Evolutionary conservation across 768 basidiomycete species (phyloP).

Genomic region (Boletus pseudopeckii): DNA sequence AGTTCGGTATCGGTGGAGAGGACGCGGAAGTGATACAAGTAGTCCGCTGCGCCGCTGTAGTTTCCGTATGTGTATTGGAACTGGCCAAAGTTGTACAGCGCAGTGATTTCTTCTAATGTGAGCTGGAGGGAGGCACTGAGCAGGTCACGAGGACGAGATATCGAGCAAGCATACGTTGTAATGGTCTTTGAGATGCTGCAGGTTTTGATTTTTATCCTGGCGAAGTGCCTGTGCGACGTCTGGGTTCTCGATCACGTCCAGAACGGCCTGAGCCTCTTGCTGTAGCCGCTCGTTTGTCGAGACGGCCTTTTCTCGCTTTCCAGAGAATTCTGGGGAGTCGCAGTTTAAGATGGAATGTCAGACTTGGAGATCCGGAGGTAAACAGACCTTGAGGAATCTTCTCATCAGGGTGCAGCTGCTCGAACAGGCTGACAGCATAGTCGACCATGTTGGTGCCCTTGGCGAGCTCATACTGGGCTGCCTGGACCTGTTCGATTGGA

Average conservation of each 20-base stretch:
- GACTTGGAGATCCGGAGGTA: not conserved
- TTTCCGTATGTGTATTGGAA: slow-evolving; percentile 99
- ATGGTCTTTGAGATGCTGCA: slow-evolving; percentile 91
- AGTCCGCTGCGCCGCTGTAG: slow-evolving; percentile 95
- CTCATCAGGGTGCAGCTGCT: slow-evolving; percentile 72
- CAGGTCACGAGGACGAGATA: not conserved
- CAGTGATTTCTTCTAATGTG: slow-evolving; percentile 91
- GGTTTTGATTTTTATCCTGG: slow-evolving; percentile 95
- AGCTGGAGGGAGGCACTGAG: slow-evolving; percentile 49
- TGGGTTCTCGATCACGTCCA: slow-evolving; percentile 95
- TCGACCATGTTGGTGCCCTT: slow-evolving; percentile 99
- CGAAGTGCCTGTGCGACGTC: slow-evolving; percentile 92
- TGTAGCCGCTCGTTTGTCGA: slow-evolving; percentile 81
- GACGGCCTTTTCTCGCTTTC: slow-evolving; percentile 78
- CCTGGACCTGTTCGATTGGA: slow-evolving; percentile 71
- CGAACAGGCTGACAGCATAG: slow-evolving; percentile 79
- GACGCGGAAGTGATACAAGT: slow-evolving; percentile 97
- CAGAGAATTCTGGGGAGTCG: slow-evolving; percentile 65
- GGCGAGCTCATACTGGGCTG: slow-evolving; percentile 95
- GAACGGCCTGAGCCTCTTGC: slow-evolving; percentile 86
- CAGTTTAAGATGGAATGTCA: not conserved
- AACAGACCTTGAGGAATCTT: slow-evolving; percentile 63
- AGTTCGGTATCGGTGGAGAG: slow-evolving; percentile 92
- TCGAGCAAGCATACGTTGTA: slow-evolving; percentile 62
- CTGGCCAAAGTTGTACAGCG: slow-evolving; percentile 96